phyloP scores from a whole-genome alignment of 116 monocot species.

The Thalassia testudinum region DNA sequence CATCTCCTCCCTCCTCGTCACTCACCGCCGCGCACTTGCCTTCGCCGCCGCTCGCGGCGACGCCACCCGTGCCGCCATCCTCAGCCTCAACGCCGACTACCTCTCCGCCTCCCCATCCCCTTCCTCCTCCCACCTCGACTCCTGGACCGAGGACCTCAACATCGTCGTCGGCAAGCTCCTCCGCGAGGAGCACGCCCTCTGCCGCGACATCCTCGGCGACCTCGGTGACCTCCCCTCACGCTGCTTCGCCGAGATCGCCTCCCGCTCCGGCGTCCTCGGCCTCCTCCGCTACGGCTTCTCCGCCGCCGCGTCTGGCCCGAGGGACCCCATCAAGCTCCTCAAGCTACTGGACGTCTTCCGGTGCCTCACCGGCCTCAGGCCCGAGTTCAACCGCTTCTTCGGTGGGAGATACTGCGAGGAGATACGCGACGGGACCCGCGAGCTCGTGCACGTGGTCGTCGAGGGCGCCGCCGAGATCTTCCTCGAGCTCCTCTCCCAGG shows the following conservation, averaged over 20 bases:
- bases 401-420: constrained; percentile 58
- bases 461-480: constrained; percentile 80
- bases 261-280: constrained; percentile 39
- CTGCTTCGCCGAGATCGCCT: constrained; percentile 56
- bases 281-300: constrained; percentile 51
- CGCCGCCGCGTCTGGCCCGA: constrained; percentile 49
- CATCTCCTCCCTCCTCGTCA: constrained; percentile 13
- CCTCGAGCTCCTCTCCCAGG: constrained; percentile 59
- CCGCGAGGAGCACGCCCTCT: constrained; percentile 53
- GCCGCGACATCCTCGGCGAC: constrained; percentile 39
- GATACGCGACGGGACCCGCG: constrained; percentile 56
- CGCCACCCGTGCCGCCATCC: constrained; percentile 25
- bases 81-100: constrained; percentile 23
- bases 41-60: constrained; percentile 24
- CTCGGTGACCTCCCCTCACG: constrained; percentile 17
- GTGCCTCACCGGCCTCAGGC: constrained; percentile 41
- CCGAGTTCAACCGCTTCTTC: constrained; percentile 69
- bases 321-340: constrained; percentile 89
- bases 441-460: constrained; percentile 51
- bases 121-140: constrained; percentile 29
- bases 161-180: constrained; percentile 57
- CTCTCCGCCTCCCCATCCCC: constrained; percentile 15
- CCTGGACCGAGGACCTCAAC: constrained; percentile 57
- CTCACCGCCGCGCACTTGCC: constrained; percentile 28
- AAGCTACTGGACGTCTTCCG: constrained; percentile 61